Evolutionary conservation across 495 filamentous ascomycete species (phyloP), one percentile per base, ranked within the genome.

Genomic region (Diplogelasinospora grovesii): DNA sequence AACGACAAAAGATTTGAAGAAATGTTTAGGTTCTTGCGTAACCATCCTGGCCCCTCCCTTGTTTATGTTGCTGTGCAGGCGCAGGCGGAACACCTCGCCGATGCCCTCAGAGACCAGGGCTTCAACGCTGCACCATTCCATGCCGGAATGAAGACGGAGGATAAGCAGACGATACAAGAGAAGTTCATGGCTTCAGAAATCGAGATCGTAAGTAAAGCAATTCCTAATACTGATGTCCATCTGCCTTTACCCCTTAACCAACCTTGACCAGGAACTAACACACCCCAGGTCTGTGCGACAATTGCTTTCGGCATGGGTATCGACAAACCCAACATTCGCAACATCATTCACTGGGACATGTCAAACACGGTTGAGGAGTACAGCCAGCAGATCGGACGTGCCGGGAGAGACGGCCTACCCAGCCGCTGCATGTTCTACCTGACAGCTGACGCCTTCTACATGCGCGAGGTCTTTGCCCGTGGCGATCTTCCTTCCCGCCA

Each of bases 271-370:
- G 2, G n/a, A n/a, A 18, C 47, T 49, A 32, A 49, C 36, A 10
- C 10, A 20, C 11, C 8, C 3, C 28, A 50, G 48, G 39, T 78
- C 21, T 73, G 74, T 5, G 75, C 74, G 11, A 79, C 76, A 0
- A 79, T 79, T 40, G 75, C 75, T 8, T 79, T 79, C 25, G 74
- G 74, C 11, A 77, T 78, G 74, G 74, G 74, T 1, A 75, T 78
- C 20, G 74, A 78, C 43, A 79, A 79, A 47, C 25, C 73, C 0
- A 59, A 77, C 36, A 78, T 80, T 29, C 59, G 75, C n/a, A 78
- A 75, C 38, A 57, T 80, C 22, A 53, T 78, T 6, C 74, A 80
- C 42, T 77, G 69, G 50, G 66, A 73, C 39, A 56, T 78, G 5
- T 65, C 75, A 0, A 67, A 63, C 26, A 71, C 70, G 19, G 53